These are phyloP conservation scores for Arbutus unedo DNA, from an alignment of 148 eudicot genomes.

Conservation along the genomic window DNA sequence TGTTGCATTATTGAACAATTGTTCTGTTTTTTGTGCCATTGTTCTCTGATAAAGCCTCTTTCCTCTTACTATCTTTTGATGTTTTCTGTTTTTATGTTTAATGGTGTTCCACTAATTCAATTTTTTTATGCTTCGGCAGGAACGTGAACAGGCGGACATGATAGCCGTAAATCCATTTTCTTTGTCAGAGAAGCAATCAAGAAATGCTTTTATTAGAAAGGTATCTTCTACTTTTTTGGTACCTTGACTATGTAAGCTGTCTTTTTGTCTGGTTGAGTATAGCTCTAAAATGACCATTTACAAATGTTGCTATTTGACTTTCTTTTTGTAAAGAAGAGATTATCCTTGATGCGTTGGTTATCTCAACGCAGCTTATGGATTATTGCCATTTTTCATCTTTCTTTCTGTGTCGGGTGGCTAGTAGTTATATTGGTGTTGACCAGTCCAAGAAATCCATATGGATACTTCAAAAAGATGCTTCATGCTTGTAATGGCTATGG, in stretches of 20 bases:
- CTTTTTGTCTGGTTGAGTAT: background rate
- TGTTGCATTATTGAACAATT: background rate
- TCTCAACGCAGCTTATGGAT: background rate
- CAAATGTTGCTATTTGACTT: background rate
- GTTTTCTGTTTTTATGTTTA: background rate
- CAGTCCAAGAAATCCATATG: background rate
- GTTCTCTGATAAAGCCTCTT: background rate
- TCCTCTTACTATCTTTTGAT: background rate
- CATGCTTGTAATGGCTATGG: background rate
- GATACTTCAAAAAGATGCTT: background rate
- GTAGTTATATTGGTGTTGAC: background rate
- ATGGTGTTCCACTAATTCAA: background rate
- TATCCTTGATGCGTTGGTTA: background rate
- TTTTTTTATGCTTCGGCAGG: background rate
- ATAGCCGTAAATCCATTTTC: background rate
- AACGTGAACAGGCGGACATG: background rate
- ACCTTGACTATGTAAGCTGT: background rate
- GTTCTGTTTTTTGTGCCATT: background rate
- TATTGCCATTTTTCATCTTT: background rate
- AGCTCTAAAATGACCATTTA: background rate
- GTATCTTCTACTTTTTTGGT: slow-evolving; percentile 27
- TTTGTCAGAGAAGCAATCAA: slow-evolving; percentile 25
- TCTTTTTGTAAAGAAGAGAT: background rate
- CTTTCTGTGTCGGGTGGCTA: background rate
- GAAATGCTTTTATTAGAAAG: slow-evolving; percentile 42